Evolutionary conservation across 1,284 basidiomycete species (phyloP), one percentile per base, ranked within the genome.

Genomic region (Ceratobasidium sp.): DNA sequence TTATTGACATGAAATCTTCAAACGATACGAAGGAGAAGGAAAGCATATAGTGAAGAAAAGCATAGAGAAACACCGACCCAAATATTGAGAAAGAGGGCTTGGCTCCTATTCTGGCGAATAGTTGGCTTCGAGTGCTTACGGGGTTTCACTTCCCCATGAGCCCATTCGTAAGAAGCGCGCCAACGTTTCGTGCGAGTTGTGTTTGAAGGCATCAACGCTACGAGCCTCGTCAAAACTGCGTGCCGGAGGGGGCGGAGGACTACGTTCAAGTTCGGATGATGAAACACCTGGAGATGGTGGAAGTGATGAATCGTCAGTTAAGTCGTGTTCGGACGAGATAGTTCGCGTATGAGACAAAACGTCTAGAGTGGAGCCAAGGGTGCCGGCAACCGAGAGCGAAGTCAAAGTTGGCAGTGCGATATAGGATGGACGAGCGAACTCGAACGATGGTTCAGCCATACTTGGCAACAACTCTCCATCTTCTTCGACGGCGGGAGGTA

Each of bases 111-210:
- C 15, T 64, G 20, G 26, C 17, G 6, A 42, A 46, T 44, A 2
- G n/a, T 1, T 15, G 66, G 4, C 20, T 54, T 12, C 28, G 23
- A 12, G 38, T 62, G 17, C 40, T 68, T 17, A 68, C 23, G 48
- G 40, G 23, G 40, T 40, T 64, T 65, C 48, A 9, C 74, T 89
- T 77, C 91, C 91, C 88, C 90, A 92, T 74, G 91, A 89, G 44
- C 91, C 91, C 87, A 92, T 91, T 81, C 89, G 91, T 86, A 95
- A 85, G 85, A 96, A 95, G 54, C 92, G 87, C 9, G 91, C 89
- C 52, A 96, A 86, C 17, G 94, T 93, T 81, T 95, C 92, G 82
- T 96, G 94, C 1, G 94, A 94, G 26, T 92, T 91, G 76, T 90
- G 90, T 84, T 94, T 95, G 85, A 95, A 94, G 52, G 92, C 81